Conservation (phyloP, 345 rosid species). For the Eucalyptus rudis region DNA sequence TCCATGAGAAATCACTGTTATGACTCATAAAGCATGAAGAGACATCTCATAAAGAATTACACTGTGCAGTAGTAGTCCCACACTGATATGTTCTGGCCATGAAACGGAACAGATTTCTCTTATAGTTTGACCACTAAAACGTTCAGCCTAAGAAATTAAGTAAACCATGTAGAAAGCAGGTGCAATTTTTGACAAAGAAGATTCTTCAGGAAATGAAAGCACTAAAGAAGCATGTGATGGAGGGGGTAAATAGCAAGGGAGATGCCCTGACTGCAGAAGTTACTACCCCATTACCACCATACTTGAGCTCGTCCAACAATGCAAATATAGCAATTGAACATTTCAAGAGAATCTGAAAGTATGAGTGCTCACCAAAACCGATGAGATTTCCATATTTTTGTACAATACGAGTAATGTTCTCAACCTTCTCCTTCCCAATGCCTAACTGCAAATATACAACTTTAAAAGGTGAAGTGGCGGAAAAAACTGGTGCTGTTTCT, state of each 20-base stretch:
- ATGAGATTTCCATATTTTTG: conserved; percentile 70
- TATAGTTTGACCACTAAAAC: background rate
- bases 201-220: background rate
- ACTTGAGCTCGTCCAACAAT: too few relatives aligned
- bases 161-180: background rate
- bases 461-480: background rate
- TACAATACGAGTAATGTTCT: conserved; percentile 33
- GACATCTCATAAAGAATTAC: background rate
- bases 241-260: background rate
- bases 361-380: conserved; percentile 55
- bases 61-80: background rate
- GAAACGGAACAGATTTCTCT: background rate
- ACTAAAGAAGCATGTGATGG: background rate
- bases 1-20: background rate
- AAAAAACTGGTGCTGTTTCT: background rate
- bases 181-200: background rate
- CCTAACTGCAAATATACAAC: conserved; percentile 42
- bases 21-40: background rate
- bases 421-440: conserved; percentile 58
- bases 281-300: background rate
- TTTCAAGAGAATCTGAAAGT: background rate
- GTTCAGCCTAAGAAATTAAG: background rate
- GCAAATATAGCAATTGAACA: background rate
- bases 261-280: background rate
- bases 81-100: background rate